Evolutionary conservation across 1,284 basidiomycete genomes (phyloP), one percentile per base, ranked within the genome.

Genomic region (Singerocomus inundabilis): DNA sequence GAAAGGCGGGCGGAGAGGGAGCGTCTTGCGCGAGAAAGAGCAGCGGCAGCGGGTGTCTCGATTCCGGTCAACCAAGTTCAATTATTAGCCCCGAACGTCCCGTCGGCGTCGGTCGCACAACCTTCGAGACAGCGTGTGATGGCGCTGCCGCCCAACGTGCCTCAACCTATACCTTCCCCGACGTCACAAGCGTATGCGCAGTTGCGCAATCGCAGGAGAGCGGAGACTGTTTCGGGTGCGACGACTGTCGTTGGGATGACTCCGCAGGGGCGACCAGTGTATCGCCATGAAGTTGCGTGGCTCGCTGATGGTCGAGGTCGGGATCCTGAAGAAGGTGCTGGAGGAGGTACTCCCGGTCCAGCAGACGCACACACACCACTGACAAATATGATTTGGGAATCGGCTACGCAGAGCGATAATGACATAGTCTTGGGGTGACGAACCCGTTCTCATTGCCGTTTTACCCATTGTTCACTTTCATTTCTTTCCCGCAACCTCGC

Each of bases 151-250:
- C 51, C 66, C 1, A 64, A 63, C n/a, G 52, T 57, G 0, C 53
- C 55, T 3, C 64, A 64, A 26, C 64, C 65, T 0, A 21, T 54
- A 34, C 55, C 62, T n/a, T 56, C 66, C 4, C 57, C 57, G 10
- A 53, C 59, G 2, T 44, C 54, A 26, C 60, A 49, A 9, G 43
- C 48, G 24, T 64, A 53, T n/a, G 45, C 21, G 2, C 63, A 66
- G 26, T 12, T 52, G 12, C 64, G 66, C 33, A 68, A 57, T 40
- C 66, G 71, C 40, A 64, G 69, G 37, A 58, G 69, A 29, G 70
- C 69, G n/a, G 69, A 70, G 55, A 70, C 71, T 13, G 70, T 70
- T 34, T 71, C 69, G 1, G 71, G 69, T 4, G 69, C 68, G 30
- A 67, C 70, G 53, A 58, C 57, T 9, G 62, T 62, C 9, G 44